A percentile compares a stretch with the other conserved stretches of the same genome.
Evolutionary conservation across 2,329 filamentous ascomycete genomes (phyloP).

Genomic region (Teratosphaeria nubilosa): DNA sequence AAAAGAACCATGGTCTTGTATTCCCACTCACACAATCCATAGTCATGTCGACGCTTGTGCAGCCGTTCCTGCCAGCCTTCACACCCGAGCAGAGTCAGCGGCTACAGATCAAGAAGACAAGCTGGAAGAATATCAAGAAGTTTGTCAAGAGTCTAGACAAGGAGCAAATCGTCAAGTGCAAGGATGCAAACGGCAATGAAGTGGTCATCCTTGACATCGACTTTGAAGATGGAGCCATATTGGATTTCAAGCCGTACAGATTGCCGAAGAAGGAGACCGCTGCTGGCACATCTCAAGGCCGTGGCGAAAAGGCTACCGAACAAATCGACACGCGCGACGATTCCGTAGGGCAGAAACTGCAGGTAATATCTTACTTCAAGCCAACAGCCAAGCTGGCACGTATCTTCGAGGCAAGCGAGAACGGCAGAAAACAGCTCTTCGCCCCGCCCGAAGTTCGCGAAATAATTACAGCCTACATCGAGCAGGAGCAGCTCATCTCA

Average conservation of each 20-base stretch:
- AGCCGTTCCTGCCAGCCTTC: conserved; percentile 55
- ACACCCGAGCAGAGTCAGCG: conserved; percentile 45
- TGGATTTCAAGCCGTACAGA: conserved; percentile 51
- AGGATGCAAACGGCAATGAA: conserved; percentile 55
- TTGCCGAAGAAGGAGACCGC: conserved; percentile 48
- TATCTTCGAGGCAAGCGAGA: conserved; percentile 34
- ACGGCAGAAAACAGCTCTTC: conserved; percentile 40
- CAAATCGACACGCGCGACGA: conserved; percentile 28
- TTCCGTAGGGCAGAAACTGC: conserved; percentile 38
- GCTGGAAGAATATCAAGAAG: conserved; percentile 60
- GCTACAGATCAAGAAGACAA: conserved; percentile 60
- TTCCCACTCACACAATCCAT: conserved; percentile 55
- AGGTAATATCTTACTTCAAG: conserved; percentile 44
- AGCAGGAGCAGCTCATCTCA: conserved; percentile 47
- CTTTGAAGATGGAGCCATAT: conserved; percentile 46
- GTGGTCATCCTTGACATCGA: conserved; percentile 56
- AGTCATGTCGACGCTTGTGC: conserved; percentile 53
- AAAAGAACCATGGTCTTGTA: conserved; percentile 45
- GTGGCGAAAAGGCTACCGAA: conserved; percentile 29
- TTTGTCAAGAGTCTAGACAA: conserved; percentile 61
- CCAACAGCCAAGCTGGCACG: conserved; percentile 49
- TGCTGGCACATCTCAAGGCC: conserved; percentile 27
- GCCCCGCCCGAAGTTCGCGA: conserved; percentile 50
- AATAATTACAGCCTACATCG: conserved; percentile 48
- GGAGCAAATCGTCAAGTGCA: conserved; percentile 50